Conservation (phyloP, 2,329 filamentous ascomycete genomes). For the Arthrobotrys sphaeroides region DNA sequence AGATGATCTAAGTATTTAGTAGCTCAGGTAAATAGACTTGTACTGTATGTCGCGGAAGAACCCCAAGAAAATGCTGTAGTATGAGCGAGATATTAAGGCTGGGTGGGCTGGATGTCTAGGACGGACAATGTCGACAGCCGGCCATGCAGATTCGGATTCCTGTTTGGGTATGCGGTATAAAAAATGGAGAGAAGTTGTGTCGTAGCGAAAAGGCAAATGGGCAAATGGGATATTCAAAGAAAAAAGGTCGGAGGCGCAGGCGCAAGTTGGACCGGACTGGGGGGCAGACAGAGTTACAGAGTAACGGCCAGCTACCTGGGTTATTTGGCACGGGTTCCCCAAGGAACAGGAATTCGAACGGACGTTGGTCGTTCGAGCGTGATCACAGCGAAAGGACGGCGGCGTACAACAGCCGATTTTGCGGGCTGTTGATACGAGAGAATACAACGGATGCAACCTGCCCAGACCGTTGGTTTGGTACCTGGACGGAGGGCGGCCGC, state of each 20-base stretch:
- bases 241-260: constrained; percentile 18
- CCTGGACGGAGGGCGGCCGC: constrained; percentile 4
- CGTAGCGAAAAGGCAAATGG: constrained; percentile 19
- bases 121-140: constrained; percentile 31
- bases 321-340: constrained; percentile 45
- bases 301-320: background rate
- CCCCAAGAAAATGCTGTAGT: constrained; percentile 43
- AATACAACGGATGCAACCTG: constrained; percentile 2
- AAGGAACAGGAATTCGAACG: constrained; percentile 36
- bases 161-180: constrained; percentile 42
- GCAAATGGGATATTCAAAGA: background rate
- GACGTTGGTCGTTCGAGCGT: no score
- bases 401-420: constrained; percentile 3
- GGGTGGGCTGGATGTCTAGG: constrained; percentile 39
- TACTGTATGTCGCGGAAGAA: constrained; percentile 9
- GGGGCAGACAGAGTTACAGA: constrained; percentile 31
- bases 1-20: constrained; percentile 40
- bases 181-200: constrained; percentile 8
- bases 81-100: constrained; percentile 52
- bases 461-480: background rate
- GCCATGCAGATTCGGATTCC: constrained; percentile 40
- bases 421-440: constrained; percentile 11
- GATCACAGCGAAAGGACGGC: background rate
- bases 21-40: constrained; percentile 36
- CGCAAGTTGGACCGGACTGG: constrained; percentile 21